phyloP scores from a whole-genome alignment of 2,329 filamentous ascomycete genomes.

The Pestalotiopsis sp. region DNA sequence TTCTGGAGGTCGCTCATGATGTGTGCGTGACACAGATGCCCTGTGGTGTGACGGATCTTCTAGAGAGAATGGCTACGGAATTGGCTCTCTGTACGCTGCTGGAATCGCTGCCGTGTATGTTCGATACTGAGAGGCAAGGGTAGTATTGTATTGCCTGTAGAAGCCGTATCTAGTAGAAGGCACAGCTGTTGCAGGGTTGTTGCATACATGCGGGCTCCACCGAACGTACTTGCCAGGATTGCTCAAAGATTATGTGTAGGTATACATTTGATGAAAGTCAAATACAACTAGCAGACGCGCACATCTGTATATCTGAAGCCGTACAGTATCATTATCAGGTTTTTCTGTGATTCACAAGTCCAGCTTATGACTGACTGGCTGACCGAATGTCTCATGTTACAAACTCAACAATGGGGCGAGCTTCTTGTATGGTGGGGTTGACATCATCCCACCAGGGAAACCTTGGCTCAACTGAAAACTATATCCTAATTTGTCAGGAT shows the following conservation, averaged over 20 bases:
- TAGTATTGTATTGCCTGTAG: background rate
- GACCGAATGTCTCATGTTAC: background rate
- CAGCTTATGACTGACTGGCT: too few species aligned
- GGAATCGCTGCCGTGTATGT: background rate
- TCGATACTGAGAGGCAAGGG: background rate
- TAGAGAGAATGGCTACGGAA: background rate
- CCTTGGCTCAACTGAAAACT: background rate
- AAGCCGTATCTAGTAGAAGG: background rate
- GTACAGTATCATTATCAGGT: too few species aligned
- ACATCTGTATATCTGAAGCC: background rate
- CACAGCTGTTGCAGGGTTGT: background rate
- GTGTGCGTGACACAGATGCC: too few species aligned
- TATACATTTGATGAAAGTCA: background rate
- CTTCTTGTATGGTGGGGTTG: conserved; percentile 12
- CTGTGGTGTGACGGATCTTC: background rate
- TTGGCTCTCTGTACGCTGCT: background rate
- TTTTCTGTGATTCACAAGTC: too few species aligned
- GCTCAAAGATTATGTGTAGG: background rate
- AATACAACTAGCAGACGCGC: background rate
- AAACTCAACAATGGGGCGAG: background rate
- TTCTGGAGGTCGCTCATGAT: conserved; percentile 85
- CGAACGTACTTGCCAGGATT: background rate
- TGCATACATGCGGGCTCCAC: background rate
- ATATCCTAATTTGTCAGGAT: too few species aligned
- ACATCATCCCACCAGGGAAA: conserved; percentile 14